Evolutionary conservation across 345 rosid genomes (phyloP).

Genomic region (Eucalyptus curtisii): DNA sequence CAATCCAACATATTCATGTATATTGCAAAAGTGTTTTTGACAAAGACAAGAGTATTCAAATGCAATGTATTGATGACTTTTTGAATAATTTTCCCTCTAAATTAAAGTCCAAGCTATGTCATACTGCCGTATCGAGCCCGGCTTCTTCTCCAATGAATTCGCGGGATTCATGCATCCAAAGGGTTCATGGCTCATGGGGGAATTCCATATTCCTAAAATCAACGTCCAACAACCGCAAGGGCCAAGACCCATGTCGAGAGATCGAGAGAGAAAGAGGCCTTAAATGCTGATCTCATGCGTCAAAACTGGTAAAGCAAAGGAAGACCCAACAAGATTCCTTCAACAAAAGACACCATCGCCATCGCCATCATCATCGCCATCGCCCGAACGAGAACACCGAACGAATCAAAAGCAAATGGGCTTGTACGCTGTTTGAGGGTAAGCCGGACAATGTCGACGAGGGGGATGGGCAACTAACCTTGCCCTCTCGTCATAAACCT

Average conservation of each 20-base stretch:
- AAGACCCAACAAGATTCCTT: too few species aligned
- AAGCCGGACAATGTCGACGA: not conserved
- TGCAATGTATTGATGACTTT: too few species aligned
- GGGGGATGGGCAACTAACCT: not conserved
- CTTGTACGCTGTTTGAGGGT: too few species aligned
- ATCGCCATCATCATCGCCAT: not conserved
- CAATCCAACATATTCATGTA: not conserved
- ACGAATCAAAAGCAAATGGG: not conserved
- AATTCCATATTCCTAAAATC: too few species aligned
- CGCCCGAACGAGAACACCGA: not conserved
- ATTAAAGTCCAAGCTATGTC: not conserved
- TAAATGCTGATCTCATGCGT: not conserved
- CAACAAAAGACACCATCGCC: too few species aligned
- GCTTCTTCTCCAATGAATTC: not conserved
- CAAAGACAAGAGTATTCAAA: too few species aligned
- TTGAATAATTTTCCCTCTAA: too few species aligned
- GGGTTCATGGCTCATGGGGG: too few species aligned
- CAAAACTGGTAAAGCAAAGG: not conserved
- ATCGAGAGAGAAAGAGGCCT: not conserved
- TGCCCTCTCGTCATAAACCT: not conserved
- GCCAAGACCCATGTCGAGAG: not conserved
- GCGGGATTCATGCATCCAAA: not conserved
- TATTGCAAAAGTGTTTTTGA: not conserved
- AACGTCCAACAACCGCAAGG: too few species aligned
- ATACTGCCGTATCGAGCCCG: not conserved